These are phyloP conservation scores for Candida nitratophila DNA, from an alignment of 805 yeast genomes.

Conservation along the genomic window DNA sequence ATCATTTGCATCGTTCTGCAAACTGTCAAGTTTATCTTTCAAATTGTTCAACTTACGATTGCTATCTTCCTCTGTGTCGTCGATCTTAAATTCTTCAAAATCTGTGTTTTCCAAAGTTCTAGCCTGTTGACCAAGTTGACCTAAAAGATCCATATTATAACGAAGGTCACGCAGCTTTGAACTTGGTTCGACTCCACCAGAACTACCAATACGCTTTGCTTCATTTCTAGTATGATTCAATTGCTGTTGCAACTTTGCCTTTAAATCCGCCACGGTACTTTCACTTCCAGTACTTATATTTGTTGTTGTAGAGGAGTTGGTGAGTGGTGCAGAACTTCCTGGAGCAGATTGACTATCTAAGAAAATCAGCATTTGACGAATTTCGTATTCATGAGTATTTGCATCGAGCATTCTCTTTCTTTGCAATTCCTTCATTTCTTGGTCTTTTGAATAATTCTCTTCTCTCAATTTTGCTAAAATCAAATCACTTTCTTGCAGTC, in stretches of 20 bases:
- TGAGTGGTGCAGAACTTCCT: slow-evolving; percentile 20
- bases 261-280: slow-evolving; percentile 20
- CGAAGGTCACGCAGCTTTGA: slow-evolving; percentile 67
- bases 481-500: slow-evolving; percentile 55
- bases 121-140: slow-evolving; percentile 77
- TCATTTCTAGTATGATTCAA: slow-evolving; percentile 42
- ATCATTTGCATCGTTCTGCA: slow-evolving; percentile 72
- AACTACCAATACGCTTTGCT: slow-evolving; percentile 30
- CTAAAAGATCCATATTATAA: slow-evolving; percentile 79
- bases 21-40: slow-evolving; percentile 48
- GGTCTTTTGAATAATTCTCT: slow-evolving; percentile 50
- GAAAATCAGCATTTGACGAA: slow-evolving; percentile 64
- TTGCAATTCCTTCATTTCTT: slow-evolving; percentile 58
- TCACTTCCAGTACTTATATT: slow-evolving; percentile 8
- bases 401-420: slow-evolving; percentile 54
- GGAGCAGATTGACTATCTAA: slow-evolving; percentile 37
- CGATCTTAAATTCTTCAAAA: slow-evolving; percentile 44
- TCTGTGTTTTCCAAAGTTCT: slow-evolving; percentile 81
- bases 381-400: slow-evolving; percentile 69
- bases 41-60: slow-evolving; percentile 47
- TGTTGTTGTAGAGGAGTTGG: slow-evolving; percentile 14
- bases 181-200: slow-evolving; percentile 62
- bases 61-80: slow-evolving; percentile 31
- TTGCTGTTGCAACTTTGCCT: slow-evolving; percentile 34
- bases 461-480: slow-evolving; percentile 54